Conservation (phyloP, 371 early-diverging fungal genomes). For the Zancudomyces culisetae region DNA sequence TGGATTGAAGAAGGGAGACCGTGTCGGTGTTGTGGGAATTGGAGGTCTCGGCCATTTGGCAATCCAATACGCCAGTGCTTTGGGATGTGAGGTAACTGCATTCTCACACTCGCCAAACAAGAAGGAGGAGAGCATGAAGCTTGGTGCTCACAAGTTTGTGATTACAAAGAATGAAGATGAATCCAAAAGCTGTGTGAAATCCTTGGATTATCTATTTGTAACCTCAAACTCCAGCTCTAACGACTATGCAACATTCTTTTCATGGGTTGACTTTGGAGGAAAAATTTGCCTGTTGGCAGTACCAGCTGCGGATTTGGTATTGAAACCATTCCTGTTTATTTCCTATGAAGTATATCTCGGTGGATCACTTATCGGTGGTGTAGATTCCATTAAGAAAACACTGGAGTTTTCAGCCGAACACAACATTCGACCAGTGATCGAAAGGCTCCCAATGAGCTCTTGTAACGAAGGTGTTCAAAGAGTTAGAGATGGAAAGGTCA, state of each 20-base stretch:
- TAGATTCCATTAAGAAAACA: constrained; percentile 34
- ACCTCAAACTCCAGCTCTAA: constrained; percentile 32
- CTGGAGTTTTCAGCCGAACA: constrained; percentile 47
- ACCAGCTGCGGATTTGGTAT: constrained; percentile 33
- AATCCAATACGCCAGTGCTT: constrained; percentile 33
- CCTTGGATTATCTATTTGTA: constrained; percentile 32
- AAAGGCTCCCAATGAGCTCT: constrained; percentile 35
- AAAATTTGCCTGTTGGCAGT: constrained; percentile 35
- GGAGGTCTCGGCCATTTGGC: constrained; percentile 46
- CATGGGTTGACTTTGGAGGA: constrained; percentile 21
- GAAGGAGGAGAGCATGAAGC: constrained; percentile 36
- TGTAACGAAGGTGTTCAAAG: constrained; percentile 39
- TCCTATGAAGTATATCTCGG: constrained; percentile 29
- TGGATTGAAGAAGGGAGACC: constrained; percentile 23
- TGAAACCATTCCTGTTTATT: constrained; percentile 27
- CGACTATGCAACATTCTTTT: constrained; percentile 28
- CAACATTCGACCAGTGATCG: constrained; percentile 42
- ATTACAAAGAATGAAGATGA: constrained; percentile 14
- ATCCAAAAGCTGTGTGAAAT: constrained; percentile 6
- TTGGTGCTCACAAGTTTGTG: constrained; percentile 41
- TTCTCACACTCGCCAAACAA: constrained; percentile 48
- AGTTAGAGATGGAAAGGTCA: constrained; percentile 38
- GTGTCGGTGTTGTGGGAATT: constrained; percentile 40
- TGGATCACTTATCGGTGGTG: constrained; percentile 52
- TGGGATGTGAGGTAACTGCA: constrained; percentile 48